Evolutionary conservation across 1,284 basidiomycete genomes (phyloP).

Genomic region (Malassezia nana): DNA sequence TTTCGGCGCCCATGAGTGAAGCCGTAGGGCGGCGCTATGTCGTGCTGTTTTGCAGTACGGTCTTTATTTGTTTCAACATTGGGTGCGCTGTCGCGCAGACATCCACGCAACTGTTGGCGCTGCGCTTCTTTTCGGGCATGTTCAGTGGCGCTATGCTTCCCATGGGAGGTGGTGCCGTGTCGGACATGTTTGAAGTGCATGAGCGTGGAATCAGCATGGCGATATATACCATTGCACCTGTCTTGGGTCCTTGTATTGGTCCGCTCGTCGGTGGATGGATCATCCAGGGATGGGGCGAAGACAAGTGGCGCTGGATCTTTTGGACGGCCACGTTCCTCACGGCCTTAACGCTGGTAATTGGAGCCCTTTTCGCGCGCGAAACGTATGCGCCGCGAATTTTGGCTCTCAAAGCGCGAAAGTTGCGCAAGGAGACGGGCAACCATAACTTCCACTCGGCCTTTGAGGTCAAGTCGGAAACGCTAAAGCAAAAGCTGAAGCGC

Average conservation of each 20-base stretch:
- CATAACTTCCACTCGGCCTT: constrained; percentile 21
- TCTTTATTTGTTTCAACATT: constrained; percentile 39
- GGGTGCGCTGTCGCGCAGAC: constrained; percentile 30
- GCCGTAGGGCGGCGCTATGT: constrained; percentile 50
- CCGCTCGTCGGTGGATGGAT: constrained; percentile 17
- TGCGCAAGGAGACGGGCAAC: constrained; percentile 38
- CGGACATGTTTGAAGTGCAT: constrained; percentile 62
- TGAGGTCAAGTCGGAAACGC: constrained; percentile 24
- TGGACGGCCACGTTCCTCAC: constrained; percentile 19
- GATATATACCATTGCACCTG: constrained; percentile 55
- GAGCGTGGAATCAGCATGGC: constrained; percentile 36
- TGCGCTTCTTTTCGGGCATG: constrained; percentile 36
- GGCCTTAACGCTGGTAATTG: constrained; percentile 49
- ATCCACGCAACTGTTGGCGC: constrained; percentile 22
- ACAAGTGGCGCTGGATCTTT: constrained; percentile 18
- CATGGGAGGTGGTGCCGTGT: constrained; percentile 57
- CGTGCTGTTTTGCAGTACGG: constrained; percentile 29
- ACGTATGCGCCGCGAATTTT: constrained; percentile 60
- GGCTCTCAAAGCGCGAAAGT: constrained; percentile 37
- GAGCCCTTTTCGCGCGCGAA: constrained; percentile 58
- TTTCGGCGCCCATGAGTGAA: constrained; percentile 54
- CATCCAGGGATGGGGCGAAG: constrained; percentile 16
- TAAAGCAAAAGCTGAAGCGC: constrained; percentile 43
- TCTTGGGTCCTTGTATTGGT: constrained; percentile 22
- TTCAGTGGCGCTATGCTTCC: constrained; percentile 43